These are phyloP conservation scores for Pichia sp. DNA, from an alignment of 1,139 yeast species.

Conservation along the genomic window DNA sequence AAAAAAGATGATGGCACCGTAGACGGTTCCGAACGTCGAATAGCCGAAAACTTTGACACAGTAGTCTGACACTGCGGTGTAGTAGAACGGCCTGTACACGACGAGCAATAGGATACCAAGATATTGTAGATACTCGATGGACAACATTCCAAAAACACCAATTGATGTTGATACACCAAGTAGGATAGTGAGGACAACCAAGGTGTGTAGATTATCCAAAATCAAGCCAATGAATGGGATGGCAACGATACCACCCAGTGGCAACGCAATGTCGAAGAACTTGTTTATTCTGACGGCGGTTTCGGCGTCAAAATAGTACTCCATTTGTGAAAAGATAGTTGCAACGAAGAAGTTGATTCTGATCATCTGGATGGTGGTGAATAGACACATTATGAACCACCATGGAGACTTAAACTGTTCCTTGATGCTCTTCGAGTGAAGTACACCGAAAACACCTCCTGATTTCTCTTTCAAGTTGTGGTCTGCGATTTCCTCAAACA, in stretches of 20 bases:
- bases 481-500: slow-evolving; percentile 63
- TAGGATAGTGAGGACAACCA: slow-evolving; percentile 52
- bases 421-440: slow-evolving; percentile 61
- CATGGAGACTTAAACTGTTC: slow-evolving; percentile 71
- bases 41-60: slow-evolving; percentile 92
- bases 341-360: slow-evolving; percentile 91
- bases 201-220: slow-evolving; percentile 67
- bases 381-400: slow-evolving; percentile 71
- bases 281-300: slow-evolving; percentile 59
- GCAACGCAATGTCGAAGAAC: slow-evolving; percentile 79
- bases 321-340: slow-evolving; percentile 75
- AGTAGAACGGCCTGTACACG: slow-evolving; percentile 85
- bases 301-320: slow-evolving; percentile 51
- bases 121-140: slow-evolving; percentile 50
- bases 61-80: slow-evolving; percentile 87
- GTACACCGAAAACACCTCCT: slow-evolving; percentile 80
- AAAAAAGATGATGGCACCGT: slow-evolving; percentile 77
- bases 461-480: slow-evolving; percentile 48
- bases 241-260: slow-evolving; percentile 79
- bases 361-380: slow-evolving; percentile 83
- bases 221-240: slow-evolving; percentile 85
- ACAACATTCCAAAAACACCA: slow-evolving; percentile 63
- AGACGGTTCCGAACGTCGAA: slow-evolving; percentile 79
- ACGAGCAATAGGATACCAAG: slow-evolving; percentile 67
- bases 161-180: slow-evolving; percentile 52